Evolutionary conservation across 2,329 filamentous ascomycete species (phyloP).

Genomic region (Emmonsiellopsis sp.): DNA sequence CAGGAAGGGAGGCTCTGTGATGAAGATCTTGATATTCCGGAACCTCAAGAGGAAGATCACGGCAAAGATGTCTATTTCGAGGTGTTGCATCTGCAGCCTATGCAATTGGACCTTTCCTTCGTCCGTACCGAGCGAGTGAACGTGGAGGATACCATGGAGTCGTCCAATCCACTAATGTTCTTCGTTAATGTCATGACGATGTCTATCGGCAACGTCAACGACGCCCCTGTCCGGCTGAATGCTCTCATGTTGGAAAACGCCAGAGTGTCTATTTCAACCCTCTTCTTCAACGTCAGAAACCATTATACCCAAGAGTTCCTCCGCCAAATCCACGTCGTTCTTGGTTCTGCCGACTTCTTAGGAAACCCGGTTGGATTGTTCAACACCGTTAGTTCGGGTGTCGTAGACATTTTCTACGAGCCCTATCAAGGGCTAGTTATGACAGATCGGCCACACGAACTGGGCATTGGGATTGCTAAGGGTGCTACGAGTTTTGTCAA

Average conservation of each 20-base stretch:
- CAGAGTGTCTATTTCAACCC: slow-evolving; percentile 73
- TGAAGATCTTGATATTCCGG: slow-evolving; percentile 81
- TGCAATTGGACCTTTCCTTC: slow-evolving; percentile 95
- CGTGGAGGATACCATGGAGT: slow-evolving; percentile 85
- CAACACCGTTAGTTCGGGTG: slow-evolving; percentile 95
- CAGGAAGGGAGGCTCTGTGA: slow-evolving; percentile 82
- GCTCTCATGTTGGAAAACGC: slow-evolving; percentile 93
- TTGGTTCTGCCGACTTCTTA: slow-evolving; percentile 94
- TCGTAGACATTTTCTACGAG: slow-evolving; percentile 98
- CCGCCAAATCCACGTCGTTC: slow-evolving; percentile 92
- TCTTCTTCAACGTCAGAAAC: slow-evolving; percentile 77
- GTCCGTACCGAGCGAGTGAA: slow-evolving; percentile 96
- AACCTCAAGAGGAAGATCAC: slow-evolving; percentile 73
- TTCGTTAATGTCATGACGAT: slow-evolving; percentile 98
- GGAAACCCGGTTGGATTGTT: slow-evolving; percentile 96
- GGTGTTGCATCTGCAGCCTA: slow-evolving; percentile 90
- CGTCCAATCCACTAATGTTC: slow-evolving; percentile 93
- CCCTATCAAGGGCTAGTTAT: slow-evolving; percentile 96
- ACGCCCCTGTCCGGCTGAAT: slow-evolving; percentile 88
- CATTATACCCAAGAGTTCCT: slow-evolving; percentile 97
- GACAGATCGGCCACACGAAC: slow-evolving; percentile 89
- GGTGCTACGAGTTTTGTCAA: slow-evolving; percentile 96
- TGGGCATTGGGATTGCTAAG: slow-evolving; percentile 91
- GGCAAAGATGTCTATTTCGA: slow-evolving; percentile 98
- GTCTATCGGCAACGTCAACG: slow-evolving; percentile 98